Evolutionary conservation across 495 filamentous ascomycete genomes (phyloP).

Genomic region (Daldinia caldariorum): DNA sequence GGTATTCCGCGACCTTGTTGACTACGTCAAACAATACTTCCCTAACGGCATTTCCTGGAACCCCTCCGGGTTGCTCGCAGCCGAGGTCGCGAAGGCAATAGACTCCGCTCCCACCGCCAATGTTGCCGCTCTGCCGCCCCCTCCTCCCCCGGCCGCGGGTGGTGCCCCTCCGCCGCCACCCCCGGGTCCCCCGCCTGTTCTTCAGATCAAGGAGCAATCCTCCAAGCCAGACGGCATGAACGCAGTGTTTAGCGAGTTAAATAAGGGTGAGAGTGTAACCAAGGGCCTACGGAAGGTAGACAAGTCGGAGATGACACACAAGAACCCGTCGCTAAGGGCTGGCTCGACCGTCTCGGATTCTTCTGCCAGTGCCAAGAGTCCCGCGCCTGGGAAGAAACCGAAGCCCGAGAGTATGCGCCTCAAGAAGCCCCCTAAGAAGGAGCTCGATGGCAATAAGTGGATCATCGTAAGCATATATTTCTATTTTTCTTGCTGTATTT

Average conservation of each 20-base stretch:
- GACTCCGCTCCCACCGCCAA: constrained; percentile 49
- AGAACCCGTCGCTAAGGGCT: constrained; percentile 90
- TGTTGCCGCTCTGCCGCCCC: constrained; percentile 47
- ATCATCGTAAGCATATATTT: constrained; percentile 66
- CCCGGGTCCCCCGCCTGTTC: constrained; percentile 64
- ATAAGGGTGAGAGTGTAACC: constrained; percentile 86
- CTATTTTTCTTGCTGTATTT: not conserved
- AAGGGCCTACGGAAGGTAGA: constrained; percentile 91
- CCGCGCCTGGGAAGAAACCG: constrained; percentile 86
- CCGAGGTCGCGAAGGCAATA: constrained; percentile 68
- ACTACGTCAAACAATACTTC: constrained; percentile 85
- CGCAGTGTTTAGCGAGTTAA: constrained; percentile 90
- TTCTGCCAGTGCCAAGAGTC: constrained; percentile 75
- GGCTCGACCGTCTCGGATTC: constrained; percentile 72
- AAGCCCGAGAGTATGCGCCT: constrained; percentile 94
- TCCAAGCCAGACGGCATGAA: constrained; percentile 61
- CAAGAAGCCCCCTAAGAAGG: constrained; percentile 92
- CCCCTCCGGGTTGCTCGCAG: constrained; percentile 75
- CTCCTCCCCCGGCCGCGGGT: constrained; percentile 67
- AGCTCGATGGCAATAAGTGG: constrained; percentile 96
- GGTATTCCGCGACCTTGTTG: constrained; percentile 79
- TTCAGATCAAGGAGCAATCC: constrained; percentile 59
- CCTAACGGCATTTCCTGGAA: constrained; percentile 88
- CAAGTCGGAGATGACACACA: constrained; percentile 95
- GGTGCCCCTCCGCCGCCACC: constrained; percentile 79